A percentile compares a stretch with the other conserved stretches of the same genome.
phyloP scores from a whole-genome alignment of 352 stramenopile species.

The Globisporangium orthogonon region DNA sequence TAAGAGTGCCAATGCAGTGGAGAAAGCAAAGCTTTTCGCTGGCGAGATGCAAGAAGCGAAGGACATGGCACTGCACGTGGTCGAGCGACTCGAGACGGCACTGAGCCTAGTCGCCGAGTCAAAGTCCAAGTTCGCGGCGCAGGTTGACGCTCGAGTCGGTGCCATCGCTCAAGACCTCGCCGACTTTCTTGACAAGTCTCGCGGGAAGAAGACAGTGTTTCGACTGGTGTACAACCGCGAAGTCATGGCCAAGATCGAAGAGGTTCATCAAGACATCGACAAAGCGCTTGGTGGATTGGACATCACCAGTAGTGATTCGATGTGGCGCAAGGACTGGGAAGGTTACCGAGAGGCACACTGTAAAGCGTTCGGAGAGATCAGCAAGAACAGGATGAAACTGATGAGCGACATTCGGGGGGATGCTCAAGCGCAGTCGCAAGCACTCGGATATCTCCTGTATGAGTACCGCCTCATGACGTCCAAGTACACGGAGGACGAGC shows the following conservation, averaged over 20 bases:
- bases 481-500: neutral
- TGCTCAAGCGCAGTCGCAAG: neutral
- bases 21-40: neutral
- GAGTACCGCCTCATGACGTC: neutral
- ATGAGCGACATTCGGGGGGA: neutral
- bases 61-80: neutral
- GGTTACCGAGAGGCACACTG: neutral
- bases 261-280: neutral
- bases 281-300: neutral
- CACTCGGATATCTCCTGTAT: slow-evolving; percentile 1
- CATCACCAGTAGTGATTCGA: neutral
- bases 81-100: neutral
- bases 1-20: too few relatives aligned
- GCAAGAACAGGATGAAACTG: neutral
- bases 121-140: neutral
- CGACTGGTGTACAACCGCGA: neutral
- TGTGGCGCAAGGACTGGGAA: neutral
- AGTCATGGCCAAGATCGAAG: neutral
- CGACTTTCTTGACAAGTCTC: neutral
- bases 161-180: neutral
- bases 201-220: neutral
- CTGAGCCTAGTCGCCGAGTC: neutral
- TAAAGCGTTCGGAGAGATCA: neutral
- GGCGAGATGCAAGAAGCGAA: neutral
- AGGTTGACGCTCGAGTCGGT: neutral